Base-by-base conservation (phyloP, 164 flowering plant species). In the Piper longum region DNA sequence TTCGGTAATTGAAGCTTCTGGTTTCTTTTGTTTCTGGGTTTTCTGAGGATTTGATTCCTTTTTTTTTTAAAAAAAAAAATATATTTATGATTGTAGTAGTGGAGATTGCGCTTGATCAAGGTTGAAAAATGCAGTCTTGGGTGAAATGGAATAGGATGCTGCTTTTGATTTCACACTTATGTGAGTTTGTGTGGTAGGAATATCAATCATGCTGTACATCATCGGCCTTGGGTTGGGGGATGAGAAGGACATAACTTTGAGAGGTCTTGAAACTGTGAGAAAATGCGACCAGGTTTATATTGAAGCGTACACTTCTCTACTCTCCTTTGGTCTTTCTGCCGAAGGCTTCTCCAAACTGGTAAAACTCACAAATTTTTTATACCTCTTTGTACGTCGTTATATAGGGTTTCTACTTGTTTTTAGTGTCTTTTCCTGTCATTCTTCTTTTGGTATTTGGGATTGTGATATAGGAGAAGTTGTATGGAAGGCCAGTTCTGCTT, bases 181-280 rank as follows among this genome's bases (percentile, higher is more conserved):
- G 36, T 26, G 36, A 0, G 36, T 26, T 26, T 26, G 36, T 26
- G 36, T 26, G 36, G 36, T 26, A 26, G 36, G 36, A 26, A 26
- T 26, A 26, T 26, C 36, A 2, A 41, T 41, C n/a, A 87, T 88
- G 96, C 43, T 91, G 67, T 91, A 86, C 70, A 74, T 91, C 11
- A 76, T 91, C 13, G 98, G 98, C 1, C 76, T 91, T 7, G 98
- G 98, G 9, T 72, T 91, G 71, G 98, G 95, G 0, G 82, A 91
- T 59, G 98, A 88, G 72, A 85, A 67, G 59, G 98, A 91, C 75
- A 88, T 91, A 16, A 91, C 96, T 0, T 64, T 91, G 41, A 81
- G 75, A 78, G 98, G 96, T 2, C 78, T 91, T 8, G 96, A 88
- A 71, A 83, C 88, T n/a, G 82, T 89, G 59, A 86, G 76, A 71